Conservation (phyloP, 176 grass and related monocot genomes). For the Aechmea fasciata region DNA sequence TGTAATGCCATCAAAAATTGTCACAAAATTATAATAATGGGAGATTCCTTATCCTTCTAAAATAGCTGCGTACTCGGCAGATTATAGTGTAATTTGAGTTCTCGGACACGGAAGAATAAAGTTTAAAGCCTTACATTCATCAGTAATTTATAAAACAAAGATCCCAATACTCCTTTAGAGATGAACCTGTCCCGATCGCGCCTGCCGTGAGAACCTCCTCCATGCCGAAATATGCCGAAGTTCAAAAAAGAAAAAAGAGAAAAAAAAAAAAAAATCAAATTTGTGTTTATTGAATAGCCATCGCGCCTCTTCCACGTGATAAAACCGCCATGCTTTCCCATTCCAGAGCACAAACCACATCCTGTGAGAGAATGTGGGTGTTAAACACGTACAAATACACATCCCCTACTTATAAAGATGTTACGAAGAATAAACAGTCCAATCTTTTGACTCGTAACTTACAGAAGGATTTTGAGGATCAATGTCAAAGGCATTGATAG, state of each 20-base stretch:
- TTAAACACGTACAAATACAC: slow-evolving; percentile 1
- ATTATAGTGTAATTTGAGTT: too few species aligned
- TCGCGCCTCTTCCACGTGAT: slow-evolving; percentile 48
- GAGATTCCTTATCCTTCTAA: too few species aligned
- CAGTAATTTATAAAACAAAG: too few species aligned
- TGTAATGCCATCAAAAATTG: too few species aligned
- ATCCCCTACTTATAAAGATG: background rate
- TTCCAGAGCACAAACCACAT: slow-evolving; percentile 74
- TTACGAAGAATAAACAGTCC: background rate
- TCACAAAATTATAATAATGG: too few species aligned
- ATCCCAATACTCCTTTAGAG: too few species aligned
- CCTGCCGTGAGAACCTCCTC: too few species aligned
- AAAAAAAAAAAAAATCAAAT: background rate
- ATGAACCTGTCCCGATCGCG: too few species aligned
- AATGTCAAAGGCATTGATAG: slow-evolving; percentile 92
- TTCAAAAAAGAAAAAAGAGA: background rate
- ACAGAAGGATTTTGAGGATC: slow-evolving; percentile 85
- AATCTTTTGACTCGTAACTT: slow-evolving; percentile 20
- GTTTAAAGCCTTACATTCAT: too few species aligned
- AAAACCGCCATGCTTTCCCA: slow-evolving; percentile 86
- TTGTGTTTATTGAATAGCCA: slow-evolving; percentile 30
- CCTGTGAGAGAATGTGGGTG: slow-evolving; percentile 30
- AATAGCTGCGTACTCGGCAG: too few species aligned
- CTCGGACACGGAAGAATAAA: too few species aligned
- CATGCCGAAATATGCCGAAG: background rate